Conservation (phyloP, 1,284 basidiomycete genomes). For the Rhodotorula sp. region DNA sequence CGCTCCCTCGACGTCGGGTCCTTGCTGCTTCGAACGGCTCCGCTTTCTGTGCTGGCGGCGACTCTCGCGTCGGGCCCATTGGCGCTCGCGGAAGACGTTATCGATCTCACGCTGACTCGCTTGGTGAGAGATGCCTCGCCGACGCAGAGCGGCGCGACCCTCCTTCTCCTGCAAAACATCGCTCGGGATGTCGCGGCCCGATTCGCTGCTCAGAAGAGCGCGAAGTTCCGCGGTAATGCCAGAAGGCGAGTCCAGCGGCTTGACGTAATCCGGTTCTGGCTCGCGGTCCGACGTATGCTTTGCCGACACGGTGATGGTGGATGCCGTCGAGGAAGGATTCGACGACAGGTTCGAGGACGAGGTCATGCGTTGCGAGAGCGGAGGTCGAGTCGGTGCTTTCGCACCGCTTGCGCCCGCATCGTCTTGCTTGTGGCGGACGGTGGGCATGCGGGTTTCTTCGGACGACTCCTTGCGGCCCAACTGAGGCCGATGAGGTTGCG, state of each 20-base stretch:
- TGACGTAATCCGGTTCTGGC: not conserved
- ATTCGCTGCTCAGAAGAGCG: not conserved
- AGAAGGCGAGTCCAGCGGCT: not conserved
- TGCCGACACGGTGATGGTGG: not conserved
- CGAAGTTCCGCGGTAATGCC: not conserved
- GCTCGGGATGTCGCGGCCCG: not conserved
- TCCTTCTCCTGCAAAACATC: conserved; percentile 6
- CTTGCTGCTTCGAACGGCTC: conserved; percentile 1
- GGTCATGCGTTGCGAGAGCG: not conserved
- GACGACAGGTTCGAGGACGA: not conserved
- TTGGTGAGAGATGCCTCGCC: not conserved
- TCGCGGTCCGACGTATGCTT: not conserved
- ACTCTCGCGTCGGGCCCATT: not conserved
- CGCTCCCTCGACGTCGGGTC: not conserved
- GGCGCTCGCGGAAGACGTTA: conserved; percentile 8
- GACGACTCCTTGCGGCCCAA: not conserved
- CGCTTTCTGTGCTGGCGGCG: not conserved
- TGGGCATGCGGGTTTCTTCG: not conserved
- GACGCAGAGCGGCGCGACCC: not conserved
- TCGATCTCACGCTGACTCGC: not conserved
- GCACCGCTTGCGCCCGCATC: too few relatives aligned
- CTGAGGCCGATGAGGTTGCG: not conserved
- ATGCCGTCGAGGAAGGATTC: not conserved
- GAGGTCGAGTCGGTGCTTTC: not conserved
- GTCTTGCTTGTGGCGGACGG: too few relatives aligned